Evolutionary conservation across 768 basidiomycete species (phyloP).

Genomic region (Suillus brevipes): DNA sequence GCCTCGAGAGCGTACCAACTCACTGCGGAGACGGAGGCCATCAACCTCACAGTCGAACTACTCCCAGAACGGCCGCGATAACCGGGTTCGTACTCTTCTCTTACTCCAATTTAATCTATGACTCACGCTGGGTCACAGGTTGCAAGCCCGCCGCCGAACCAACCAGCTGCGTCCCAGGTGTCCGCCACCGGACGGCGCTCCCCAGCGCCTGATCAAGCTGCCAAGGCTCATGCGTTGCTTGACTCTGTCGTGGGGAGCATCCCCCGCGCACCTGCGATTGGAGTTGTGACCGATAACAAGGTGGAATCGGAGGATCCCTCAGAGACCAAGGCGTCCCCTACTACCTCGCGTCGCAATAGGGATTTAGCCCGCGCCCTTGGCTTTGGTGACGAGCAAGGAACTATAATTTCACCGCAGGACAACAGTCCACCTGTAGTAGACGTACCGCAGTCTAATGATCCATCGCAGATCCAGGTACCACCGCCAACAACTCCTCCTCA

Average conservation of each 20-base stretch:
- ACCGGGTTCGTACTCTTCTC: conserved; percentile 31
- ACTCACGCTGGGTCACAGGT: conserved; percentile 38
- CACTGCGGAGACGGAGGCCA: conserved; percentile 72
- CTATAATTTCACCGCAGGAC: conserved; percentile 14
- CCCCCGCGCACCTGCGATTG: conserved; percentile 35
- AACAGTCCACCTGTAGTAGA: conserved; percentile 14
- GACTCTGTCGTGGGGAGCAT: conserved; percentile 63
- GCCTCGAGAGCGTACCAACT: conserved; percentile 61
- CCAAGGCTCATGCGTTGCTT: conserved; percentile 65
- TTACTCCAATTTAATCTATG: conserved; percentile 6
- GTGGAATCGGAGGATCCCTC: conserved; percentile 28
- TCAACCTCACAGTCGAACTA: conserved; percentile 85
- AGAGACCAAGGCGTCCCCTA: conserved; percentile 40
- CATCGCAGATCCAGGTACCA: conserved; percentile 23
- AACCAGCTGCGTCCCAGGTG: conserved; percentile 38
- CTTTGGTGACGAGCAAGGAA: conserved; percentile 52
- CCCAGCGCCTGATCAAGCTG: conserved; percentile 47
- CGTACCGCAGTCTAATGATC: conserved; percentile 16
- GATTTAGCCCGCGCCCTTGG: conserved; percentile 73
- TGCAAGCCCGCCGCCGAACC: conserved; percentile 54
- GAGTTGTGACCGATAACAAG: conserved; percentile 24
- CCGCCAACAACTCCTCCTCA: conserved; percentile 31
- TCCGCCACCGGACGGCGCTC: conserved; percentile 31
- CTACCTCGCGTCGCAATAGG: conserved; percentile 62
- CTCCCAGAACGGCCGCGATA: conserved; percentile 53